These are phyloP conservation scores for Funneliformis mosseae DNA, from an alignment of 192 early-diverging fungal species.

Conservation along the genomic window DNA sequence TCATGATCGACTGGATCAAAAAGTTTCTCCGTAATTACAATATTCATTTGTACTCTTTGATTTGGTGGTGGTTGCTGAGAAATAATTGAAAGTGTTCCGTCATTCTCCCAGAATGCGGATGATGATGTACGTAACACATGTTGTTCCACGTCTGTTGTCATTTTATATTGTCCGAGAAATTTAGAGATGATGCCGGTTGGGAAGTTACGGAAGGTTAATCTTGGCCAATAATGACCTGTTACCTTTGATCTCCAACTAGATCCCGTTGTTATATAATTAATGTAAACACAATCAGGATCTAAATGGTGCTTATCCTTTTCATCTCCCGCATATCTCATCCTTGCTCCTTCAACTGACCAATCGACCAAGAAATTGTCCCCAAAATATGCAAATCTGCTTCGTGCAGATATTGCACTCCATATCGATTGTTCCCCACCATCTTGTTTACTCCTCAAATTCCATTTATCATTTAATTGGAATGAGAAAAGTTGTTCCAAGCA, in stretches of 20 bases:
- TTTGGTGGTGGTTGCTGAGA: conserved; percentile 27
- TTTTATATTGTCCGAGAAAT: conserved; percentile 23
- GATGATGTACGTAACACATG: conserved; percentile 29
- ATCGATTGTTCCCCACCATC: conserved; percentile 17
- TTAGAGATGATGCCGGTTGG: neutral
- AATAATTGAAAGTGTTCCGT: conserved; percentile 8
- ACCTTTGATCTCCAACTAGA: conserved; percentile 24
- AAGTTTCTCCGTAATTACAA: conserved; percentile 26
- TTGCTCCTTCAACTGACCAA: conserved; percentile 32
- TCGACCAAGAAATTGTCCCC: conserved; percentile 34
- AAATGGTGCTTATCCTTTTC: conserved; percentile 20
- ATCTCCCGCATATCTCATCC: conserved; percentile 14
- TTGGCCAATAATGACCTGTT: conserved; percentile 26
- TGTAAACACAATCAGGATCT: conserved; percentile 22
- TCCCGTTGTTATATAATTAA: conserved; percentile 27
- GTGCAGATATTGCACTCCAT: conserved; percentile 21
- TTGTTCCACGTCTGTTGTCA: conserved; percentile 24
- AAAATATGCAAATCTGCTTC: conserved; percentile 18
- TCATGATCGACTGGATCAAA: conserved; percentile 30
- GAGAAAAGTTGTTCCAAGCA: conserved; percentile 6
- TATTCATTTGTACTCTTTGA: conserved; percentile 24
- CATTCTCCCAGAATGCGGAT: conserved; percentile 30
- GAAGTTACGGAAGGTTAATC: conserved; percentile 11
- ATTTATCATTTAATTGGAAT: conserved; percentile 26
- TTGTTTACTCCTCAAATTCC: neutral